Base-by-base conservation (phyloP, 176 grass and related monocot species). In the Rhynchospora pubera region DNA sequence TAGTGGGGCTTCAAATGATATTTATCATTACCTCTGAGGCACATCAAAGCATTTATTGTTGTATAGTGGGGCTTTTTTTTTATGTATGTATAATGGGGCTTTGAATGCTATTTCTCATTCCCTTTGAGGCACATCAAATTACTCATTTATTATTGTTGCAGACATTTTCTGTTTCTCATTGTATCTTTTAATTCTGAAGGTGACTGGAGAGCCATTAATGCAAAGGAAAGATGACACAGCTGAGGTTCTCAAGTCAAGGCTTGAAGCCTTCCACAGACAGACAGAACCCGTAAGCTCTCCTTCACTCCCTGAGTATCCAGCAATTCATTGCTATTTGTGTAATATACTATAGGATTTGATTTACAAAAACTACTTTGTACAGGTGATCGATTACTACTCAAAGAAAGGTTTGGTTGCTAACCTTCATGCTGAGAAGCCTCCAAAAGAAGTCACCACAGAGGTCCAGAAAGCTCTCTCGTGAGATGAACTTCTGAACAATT, bases 141-240 rank as follows among this genome's bases (percentile, higher is more conserved):
- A 11, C 19, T 39, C 13, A 26, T 13, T 5, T 65, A 83, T 80
- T 63, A 51, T 45, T 9, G 6, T 78, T 77, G 28, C 70, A 42
- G 18, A 9, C 15, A 48, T 11, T 11, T 50, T 66, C 83, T 30
- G 0, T 79, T 45, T 56, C 65, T 34, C 22, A 72, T 87, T 83
- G 11, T 72, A 62, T 79, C 47, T 55, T 30, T 86, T 86, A 39
- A 12, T 57, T 72, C 15, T 65, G 12, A 87, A 98, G 96, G 92
- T 98, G 77, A 88, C 96, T 32, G 96, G 96, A 81, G 96, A 98
- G 60, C 90, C 90, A 14, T 80, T 98, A 85, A 93, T 98, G 81
- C 96, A 98, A 84, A 95, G 96, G 84, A 98, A 85, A 88, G 96
- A 98, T 90, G 96, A 98, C 86, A 98, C 92, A 34, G 91, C 92